Conservation (phyloP, 495 filamentous ascomycete genomes). For the Eremomyces bilateralis region DNA sequence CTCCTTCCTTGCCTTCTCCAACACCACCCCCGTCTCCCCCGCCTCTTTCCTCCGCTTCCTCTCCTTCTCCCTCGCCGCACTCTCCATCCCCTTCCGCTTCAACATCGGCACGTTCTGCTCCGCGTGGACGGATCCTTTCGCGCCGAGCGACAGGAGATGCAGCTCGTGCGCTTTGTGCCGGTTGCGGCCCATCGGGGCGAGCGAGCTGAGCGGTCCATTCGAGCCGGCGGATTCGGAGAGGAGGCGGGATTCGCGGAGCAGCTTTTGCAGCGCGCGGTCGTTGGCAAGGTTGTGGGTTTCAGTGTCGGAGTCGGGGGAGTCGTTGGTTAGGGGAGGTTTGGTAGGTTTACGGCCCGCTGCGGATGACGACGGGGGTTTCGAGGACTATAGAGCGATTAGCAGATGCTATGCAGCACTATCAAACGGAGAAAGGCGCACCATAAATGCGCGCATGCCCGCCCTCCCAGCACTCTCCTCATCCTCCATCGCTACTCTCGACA, state of each 20-base stretch:
- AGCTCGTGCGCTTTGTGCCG: neutral
- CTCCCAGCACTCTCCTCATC: no score
- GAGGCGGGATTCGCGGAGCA: neutral
- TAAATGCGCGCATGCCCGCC: no score
- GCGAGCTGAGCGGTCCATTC: neutral
- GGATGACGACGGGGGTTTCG: no score
- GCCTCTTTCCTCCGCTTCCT: neutral
- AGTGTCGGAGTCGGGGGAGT: neutral
- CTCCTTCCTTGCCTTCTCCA: neutral
- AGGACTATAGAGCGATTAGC: no score
- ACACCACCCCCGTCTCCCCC: conserved; percentile 1
- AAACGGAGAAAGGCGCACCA: no score
- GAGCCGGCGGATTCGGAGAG: neutral
- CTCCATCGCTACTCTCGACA: no score
- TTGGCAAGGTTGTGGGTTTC: neutral
- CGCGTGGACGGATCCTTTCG: neutral
- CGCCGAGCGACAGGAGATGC: neutral
- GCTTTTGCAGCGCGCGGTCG: neutral
- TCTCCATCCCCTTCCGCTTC: neutral
- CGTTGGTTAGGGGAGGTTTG: no score
- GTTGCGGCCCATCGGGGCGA: neutral
- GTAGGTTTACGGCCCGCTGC: no score
- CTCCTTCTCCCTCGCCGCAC: neutral
- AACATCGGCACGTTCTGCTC: neutral
- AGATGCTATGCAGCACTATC: no score